Evolutionary conservation across 2,329 filamentous ascomycete genomes (phyloP), one percentile per base, ranked within the genome.

Genomic region (Fusarium penzigii): DNA sequence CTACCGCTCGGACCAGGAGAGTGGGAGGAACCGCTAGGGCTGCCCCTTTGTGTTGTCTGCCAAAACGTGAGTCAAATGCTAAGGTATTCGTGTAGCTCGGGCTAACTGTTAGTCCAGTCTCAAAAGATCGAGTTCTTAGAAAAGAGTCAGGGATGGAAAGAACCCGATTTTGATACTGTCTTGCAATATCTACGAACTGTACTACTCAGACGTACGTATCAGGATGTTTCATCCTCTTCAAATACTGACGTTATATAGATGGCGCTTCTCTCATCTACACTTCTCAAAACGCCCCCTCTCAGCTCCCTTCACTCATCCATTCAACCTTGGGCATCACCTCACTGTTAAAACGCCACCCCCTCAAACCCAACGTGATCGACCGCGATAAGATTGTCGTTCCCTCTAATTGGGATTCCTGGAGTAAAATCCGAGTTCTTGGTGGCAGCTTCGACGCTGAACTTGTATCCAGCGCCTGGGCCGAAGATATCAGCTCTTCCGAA

Each of bases 341-440:
- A 17, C 80, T 94, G 17, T 77, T 95, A 16, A 90, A 90, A 71
- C 84, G 86, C 57, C 83, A 90, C 65, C 84, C 88, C 20, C 79
- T 95, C 20, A 94, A 91, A 73, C 89, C 92, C 69, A 96, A 96
- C 64, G 89, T 95, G 55, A 94, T 95, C 60, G 94, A 94, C 73
- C 83, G 93, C 53, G 92, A 96, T 71, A 95, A 95, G 78, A 92
- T 99, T 49, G 80, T 97, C 6, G 89, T 99, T 1, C 93, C 93
- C 2, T 89, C 92, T 14, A 97, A 97, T 70, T 99, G 94, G 94
- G 94, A 99, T 72, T 97, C 92, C 0, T 97, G 92, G 90, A 92
- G 92, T 53, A 99, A 97, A 74, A 97, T 99, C 54, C 83, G 93
- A 40, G 91, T 97, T 42, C 78, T 97, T 29, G 85, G 91, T 48